Evolutionary conservation across 2,329 filamentous ascomycete genomes (phyloP).

Genomic region (Hawksworthiomyces lignivorus): DNA sequence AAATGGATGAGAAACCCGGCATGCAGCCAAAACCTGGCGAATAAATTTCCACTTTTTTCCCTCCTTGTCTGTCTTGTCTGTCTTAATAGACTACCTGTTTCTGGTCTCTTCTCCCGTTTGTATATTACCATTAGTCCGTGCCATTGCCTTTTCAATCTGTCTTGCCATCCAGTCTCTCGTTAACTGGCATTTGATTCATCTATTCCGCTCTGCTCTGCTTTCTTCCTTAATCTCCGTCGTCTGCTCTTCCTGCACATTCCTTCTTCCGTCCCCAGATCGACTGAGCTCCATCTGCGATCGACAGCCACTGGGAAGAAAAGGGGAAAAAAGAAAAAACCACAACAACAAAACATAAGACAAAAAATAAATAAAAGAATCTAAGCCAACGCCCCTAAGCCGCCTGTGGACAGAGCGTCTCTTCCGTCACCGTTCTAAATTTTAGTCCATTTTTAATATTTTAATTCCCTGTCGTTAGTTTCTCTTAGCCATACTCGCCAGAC

Average conservation of each 20-base stretch:
- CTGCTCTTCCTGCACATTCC: not conserved
- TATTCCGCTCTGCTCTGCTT: not conserved
- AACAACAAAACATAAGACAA: not conserved
- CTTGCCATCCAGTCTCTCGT: too few species aligned
- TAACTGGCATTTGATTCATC: too few species aligned
- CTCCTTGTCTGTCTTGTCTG: too few species aligned
- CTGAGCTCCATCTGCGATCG: slow-evolving; percentile 6
- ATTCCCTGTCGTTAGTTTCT: not conserved
- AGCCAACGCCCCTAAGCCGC: slow-evolving; percentile 1
- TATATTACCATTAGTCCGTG: too few species aligned
- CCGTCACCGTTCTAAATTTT: not conserved
- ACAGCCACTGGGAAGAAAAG: too few species aligned
- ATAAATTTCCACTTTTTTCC: too few species aligned
- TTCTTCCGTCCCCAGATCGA: slow-evolving; percentile 4
- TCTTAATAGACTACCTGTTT: too few species aligned
- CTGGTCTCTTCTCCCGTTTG: too few species aligned
- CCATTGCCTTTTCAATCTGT: too few species aligned
- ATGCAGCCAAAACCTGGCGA: too few species aligned
- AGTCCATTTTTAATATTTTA: not conserved
- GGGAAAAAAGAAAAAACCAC: too few species aligned
- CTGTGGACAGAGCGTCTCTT: not conserved
- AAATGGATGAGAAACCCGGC: too few species aligned
- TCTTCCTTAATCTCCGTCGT: not conserved
- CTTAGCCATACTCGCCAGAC: not conserved
- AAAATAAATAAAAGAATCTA: not conserved